Percentiles rank a stretch among this genome's conserved stretches.
These are phyloP conservation scores for Aphanoascus verrucosus DNA, from an alignment of 2,329 filamentous ascomycete genomes.

Conservation along the genomic window DNA sequence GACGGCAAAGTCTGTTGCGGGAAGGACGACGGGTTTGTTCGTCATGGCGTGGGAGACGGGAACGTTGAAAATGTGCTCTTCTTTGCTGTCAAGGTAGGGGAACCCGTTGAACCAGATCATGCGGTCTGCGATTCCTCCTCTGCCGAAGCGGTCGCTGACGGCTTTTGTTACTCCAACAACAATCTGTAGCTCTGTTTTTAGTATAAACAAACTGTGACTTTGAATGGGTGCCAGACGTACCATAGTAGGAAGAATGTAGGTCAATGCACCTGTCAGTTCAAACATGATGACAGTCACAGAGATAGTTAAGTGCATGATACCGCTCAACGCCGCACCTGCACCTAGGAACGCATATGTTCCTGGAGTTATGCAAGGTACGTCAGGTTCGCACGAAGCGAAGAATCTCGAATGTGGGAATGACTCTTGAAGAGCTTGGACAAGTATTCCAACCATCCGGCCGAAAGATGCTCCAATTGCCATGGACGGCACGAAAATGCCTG, in stretches of 20 bases:
- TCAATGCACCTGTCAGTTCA: conserved; percentile 90
- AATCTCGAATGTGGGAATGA: conserved; percentile 70
- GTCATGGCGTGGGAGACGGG: conserved; percentile 88
- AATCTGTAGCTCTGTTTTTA: conserved; percentile 43
- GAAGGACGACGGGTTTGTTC: conserved; percentile 60
- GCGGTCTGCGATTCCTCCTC: conserved; percentile 89
- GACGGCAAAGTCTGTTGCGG: conserved; percentile 62
- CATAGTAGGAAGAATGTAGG: conserved; percentile 97
- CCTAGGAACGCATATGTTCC: conserved; percentile 95
- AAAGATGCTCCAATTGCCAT: conserved; percentile 97
- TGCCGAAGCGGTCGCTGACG: conserved; percentile 81
- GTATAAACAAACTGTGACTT: neutral
- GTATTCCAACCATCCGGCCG: conserved; percentile 83
- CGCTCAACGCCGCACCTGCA: conserved; percentile 79
- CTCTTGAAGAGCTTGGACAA: conserved; percentile 82
- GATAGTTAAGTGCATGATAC: conserved; percentile 96
- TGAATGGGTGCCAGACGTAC: conserved; percentile 26
- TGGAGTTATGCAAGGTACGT: conserved; percentile 91
- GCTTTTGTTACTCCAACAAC: conserved; percentile 95
- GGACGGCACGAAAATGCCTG: conserved; percentile 93
- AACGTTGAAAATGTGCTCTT: conserved; percentile 93
- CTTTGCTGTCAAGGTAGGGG: conserved; percentile 92
- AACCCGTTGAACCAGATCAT: conserved; percentile 99
- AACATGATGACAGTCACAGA: conserved; percentile 99
- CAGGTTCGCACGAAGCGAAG: conserved; percentile 79